phyloP scores from a whole-genome alignment of 352 stramenopile species.

The Pythium monospermum region DNA sequence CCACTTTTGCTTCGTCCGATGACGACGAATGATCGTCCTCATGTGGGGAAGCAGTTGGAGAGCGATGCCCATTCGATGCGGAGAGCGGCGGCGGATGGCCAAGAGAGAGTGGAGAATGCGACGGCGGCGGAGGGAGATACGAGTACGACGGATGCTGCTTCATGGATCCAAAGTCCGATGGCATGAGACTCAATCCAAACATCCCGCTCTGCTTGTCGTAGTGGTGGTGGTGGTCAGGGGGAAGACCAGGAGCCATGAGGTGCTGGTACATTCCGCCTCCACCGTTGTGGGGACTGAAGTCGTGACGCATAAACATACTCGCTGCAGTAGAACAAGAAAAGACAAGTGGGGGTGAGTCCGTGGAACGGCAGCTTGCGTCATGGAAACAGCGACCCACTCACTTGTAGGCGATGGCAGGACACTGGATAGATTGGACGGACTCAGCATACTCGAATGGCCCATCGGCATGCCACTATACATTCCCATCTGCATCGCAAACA shows the following conservation, averaged over 20 bases:
- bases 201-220: slow-evolving; percentile 57
- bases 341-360: background rate
- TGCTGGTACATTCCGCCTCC: slow-evolving; percentile 49
- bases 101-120: no score
- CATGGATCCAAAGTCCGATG: slow-evolving; percentile 49
- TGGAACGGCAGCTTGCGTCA: no score
- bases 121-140: slow-evolving; percentile 1
- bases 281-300: slow-evolving; percentile 64
- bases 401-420: slow-evolving; percentile 77
- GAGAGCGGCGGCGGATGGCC: background rate
- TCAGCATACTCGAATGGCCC: slow-evolving; percentile 57
- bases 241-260: slow-evolving; percentile 17
- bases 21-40: no score
- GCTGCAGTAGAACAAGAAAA: slow-evolving; percentile 25
- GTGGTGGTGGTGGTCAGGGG: slow-evolving; percentile 25
- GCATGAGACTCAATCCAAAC: slow-evolving; percentile 53
- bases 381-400: slow-evolving; percentile 30
- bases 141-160: slow-evolving; percentile 4
- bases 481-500: slow-evolving; percentile 60
- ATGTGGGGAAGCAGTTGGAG: no score
- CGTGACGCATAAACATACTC: slow-evolving; percentile 68
- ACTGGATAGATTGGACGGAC: slow-evolving; percentile 62
- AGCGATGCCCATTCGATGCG: background rate
- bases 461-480: slow-evolving; percentile 53
- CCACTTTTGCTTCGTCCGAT: no score